These are phyloP conservation scores for Russula lepida DNA, from an alignment of 768 basidiomycete genomes.

Conservation along the genomic window DNA sequence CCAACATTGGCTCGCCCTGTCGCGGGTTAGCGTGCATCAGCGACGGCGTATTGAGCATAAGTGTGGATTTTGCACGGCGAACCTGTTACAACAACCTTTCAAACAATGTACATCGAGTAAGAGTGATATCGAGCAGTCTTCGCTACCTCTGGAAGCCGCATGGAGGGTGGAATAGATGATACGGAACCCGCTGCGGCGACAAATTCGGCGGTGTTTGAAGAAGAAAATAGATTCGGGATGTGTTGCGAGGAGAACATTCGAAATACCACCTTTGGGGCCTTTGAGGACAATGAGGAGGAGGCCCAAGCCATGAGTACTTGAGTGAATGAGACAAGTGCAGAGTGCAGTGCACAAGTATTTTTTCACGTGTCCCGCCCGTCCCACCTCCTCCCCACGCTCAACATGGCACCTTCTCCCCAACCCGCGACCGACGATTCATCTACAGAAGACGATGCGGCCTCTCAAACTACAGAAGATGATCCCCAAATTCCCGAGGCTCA, in stretches of 20 bases:
- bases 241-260: not conserved
- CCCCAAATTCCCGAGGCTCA: slow-evolving; percentile 63
- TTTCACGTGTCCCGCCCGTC: too few species aligned
- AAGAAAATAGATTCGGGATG: not conserved
- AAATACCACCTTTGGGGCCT: not conserved
- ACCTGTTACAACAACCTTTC: slow-evolving; percentile 22
- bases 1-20: slow-evolving; percentile 72
- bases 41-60: not conserved
- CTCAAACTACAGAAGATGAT: slow-evolving; percentile 81
- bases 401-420: not conserved
- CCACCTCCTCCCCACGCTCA: too few species aligned
- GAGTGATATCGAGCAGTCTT: not conserved
- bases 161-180: slow-evolving; percentile 13
- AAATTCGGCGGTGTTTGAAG: slow-evolving; percentile 18
- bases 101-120: not conserved
- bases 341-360: too few species aligned
- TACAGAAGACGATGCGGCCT: slow-evolving; percentile 55
- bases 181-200: slow-evolving; percentile 18
- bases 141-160: slow-evolving; percentile 22
- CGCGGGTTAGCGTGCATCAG: not conserved
- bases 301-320: too few species aligned
- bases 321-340: too few species aligned
- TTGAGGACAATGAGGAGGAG: too few species aligned
- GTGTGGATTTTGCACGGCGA: not conserved
- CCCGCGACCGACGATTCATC: slow-evolving; percentile 33